phyloP scores from a whole-genome alignment of 1,284 basidiomycete genomes.

The Hymenochaete sp. region DNA sequence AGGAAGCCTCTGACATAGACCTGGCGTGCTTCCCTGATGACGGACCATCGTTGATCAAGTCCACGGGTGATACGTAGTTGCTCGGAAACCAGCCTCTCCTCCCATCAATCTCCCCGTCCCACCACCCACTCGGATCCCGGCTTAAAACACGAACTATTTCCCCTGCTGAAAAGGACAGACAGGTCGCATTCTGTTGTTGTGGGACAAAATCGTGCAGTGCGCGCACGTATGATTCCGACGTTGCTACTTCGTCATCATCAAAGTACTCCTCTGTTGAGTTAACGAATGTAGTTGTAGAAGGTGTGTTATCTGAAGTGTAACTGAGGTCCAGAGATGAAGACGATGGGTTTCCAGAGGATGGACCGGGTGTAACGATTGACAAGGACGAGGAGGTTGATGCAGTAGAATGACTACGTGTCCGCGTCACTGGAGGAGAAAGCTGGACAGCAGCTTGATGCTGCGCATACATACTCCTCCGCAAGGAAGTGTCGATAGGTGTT shows the following conservation, averaged over 20 bases:
- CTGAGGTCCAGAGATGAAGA: constrained; percentile 38
- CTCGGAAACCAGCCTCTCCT: constrained; percentile 98
- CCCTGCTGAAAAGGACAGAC: constrained; percentile 82
- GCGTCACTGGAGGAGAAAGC: constrained; percentile 4
- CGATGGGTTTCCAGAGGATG: constrained; percentile 47
- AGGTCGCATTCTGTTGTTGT: constrained; percentile 64
- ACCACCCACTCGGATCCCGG: constrained; percentile 89
- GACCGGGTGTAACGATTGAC: constrained; percentile 43
- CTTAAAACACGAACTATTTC: constrained; percentile 88
- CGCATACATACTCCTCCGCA: constrained; percentile 16
- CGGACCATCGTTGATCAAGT: constrained; percentile 43
- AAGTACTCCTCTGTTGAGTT: constrained; percentile 3
- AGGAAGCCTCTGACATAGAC: constrained; percentile 13
- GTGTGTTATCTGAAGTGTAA: constrained; percentile 19
- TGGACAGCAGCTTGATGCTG: not conserved
- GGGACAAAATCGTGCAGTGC: constrained; percentile 85
- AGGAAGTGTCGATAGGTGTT: constrained; percentile 17
- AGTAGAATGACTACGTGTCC: constrained; percentile 36
- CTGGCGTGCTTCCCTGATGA: constrained; percentile 19
- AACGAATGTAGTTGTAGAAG: constrained; percentile 14
- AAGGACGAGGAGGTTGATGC: constrained; percentile 49
- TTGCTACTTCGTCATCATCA: constrained; percentile 8
- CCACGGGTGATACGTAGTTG: constrained; percentile 51
- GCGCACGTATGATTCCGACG: constrained; percentile 48
- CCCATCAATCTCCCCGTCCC: constrained; percentile 90